Evolutionary conservation across 2,329 filamentous ascomycete species (phyloP).

Genomic region (Coniochaeta prunicola): DNA sequence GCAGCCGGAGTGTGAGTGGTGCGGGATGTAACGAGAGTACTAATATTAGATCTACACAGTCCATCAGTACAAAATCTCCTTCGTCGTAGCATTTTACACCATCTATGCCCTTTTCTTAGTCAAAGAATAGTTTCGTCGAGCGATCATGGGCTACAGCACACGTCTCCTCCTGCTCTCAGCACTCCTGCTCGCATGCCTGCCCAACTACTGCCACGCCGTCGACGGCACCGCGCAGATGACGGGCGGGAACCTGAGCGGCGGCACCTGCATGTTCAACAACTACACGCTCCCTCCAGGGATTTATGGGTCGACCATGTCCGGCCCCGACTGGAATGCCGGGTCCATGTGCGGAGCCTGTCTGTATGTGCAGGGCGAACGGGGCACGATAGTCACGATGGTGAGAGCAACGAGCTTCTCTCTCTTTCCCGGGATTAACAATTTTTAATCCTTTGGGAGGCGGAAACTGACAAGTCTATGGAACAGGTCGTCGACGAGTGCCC

Average conservation of each 20-base stretch:
- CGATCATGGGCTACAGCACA: neutral
- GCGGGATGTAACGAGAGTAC: neutral
- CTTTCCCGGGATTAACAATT: too few relatives aligned
- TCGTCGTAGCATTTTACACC: neutral
- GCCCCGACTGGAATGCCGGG: conserved; percentile 46
- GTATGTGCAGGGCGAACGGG: conserved; percentile 50
- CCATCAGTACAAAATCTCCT: neutral
- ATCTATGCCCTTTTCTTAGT: neutral
- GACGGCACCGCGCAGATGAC: neutral
- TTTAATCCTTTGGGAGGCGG: neutral
- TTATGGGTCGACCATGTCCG: conserved; percentile 55
- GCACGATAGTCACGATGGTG: conserved; percentile 47
- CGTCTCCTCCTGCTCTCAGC: neutral
- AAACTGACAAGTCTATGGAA: neutral
- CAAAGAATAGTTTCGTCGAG: neutral
- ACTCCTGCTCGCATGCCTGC: neutral
- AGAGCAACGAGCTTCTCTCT: neutral
- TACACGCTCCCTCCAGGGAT: conserved; percentile 54
- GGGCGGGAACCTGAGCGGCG: conserved; percentile 48
- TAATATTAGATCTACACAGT: neutral
- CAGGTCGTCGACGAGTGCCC: conserved; percentile 39
- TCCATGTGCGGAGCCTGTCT: conserved; percentile 56
- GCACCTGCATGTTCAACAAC: conserved; percentile 55
- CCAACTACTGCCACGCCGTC: neutral
- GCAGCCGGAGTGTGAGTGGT: neutral